Percentiles rank a stretch among this genome's conserved stretches.
Evolutionary conservation across 176 grass and related monocot species (phyloP).

Genomic region (Bolboschoenus planiculmis): DNA sequence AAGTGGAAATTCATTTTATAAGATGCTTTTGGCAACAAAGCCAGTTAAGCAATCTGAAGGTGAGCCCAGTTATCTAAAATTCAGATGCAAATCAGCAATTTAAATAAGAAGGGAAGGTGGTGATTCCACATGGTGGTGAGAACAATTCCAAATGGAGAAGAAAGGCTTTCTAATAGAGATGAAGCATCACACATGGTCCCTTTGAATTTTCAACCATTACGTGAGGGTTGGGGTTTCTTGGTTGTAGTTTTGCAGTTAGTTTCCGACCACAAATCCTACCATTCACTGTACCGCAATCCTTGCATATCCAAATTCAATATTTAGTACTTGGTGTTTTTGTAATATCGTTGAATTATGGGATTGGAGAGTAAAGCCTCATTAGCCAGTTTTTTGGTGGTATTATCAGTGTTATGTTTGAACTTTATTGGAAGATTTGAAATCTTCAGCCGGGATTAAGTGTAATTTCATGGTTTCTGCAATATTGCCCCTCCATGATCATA

Average conservation of each 20-base stretch:
- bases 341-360: slow-evolving; percentile 1
- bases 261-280: background rate
- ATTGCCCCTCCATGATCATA: slow-evolving; percentile 15
- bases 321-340: background rate
- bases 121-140: background rate
- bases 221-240: background rate
- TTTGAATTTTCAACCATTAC: background rate
- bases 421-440: slow-evolving; percentile 12
- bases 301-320: slow-evolving; percentile 12
- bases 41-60: slow-evolving; percentile 17
- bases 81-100: slow-evolving; percentile 2
- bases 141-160: slow-evolving; percentile 8
- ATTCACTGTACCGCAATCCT: slow-evolving; percentile 21
- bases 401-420: background rate
- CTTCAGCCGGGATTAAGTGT: background rate
- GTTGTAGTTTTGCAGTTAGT: background rate
- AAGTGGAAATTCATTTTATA: background rate
- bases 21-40: background rate
- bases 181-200: background rate
- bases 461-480: slow-evolving; percentile 14
- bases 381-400: slow-evolving; percentile 1
- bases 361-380: slow-evolving; percentile 1
- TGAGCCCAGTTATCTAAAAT: slow-evolving; percentile 13
- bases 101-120: background rate
- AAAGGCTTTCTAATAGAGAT: slow-evolving; percentile 12